Base-by-base conservation (phyloP, 2,329 filamentous ascomycete species). In the Xylariaceae sp. region DNA sequence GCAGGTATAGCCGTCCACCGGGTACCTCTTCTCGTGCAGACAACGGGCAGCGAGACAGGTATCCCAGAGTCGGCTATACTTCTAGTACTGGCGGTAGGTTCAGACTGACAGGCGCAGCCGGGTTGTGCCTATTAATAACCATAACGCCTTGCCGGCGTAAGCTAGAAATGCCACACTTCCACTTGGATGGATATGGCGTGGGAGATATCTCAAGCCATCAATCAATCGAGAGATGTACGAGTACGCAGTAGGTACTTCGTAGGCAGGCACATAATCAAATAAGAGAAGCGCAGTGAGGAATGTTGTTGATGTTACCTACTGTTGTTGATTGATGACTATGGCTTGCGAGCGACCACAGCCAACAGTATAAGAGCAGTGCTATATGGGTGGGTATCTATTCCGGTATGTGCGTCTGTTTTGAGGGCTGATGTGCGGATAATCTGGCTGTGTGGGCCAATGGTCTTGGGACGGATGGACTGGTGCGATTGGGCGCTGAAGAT, bases 391-490 rank as follows among this genome's bases (percentile, higher is more conserved):
- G 53, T 39, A 56, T 30, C 23, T 30, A 30, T 30, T 30, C 23
- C 23, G 23, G 23, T 30, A 30, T 42, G 37, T 13, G 3, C 8
- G 11, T 42, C 11, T 9, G 37, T 42, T 30, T 30, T 42, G 37
- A 9, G 37, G 37, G 37, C 37, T 42, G 37, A 42, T 42, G 37
- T 42, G 3, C 37, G 8, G 5, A 30, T 30, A 30, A 42, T n/a
- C 13, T 45, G 5, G 13, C 49, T 35, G 23, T 15, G 23, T 50
- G 18, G 49, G 11, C 49, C 49, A 51, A 51, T 51, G 49, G 49
- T n/a, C 49, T 51, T 51, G 49, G 49, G 49, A 51, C 49, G 50
- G 34, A 52, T 52, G 50, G 50, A 42, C 11, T 52, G 50, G 35
- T n/a, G 34, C 34, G 23, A 52, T 52, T 52, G 55, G 23, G 17